These are phyloP conservation scores for Syzygium malaccense DNA, from an alignment of 441 rosid species.

Conservation along the genomic window DNA sequence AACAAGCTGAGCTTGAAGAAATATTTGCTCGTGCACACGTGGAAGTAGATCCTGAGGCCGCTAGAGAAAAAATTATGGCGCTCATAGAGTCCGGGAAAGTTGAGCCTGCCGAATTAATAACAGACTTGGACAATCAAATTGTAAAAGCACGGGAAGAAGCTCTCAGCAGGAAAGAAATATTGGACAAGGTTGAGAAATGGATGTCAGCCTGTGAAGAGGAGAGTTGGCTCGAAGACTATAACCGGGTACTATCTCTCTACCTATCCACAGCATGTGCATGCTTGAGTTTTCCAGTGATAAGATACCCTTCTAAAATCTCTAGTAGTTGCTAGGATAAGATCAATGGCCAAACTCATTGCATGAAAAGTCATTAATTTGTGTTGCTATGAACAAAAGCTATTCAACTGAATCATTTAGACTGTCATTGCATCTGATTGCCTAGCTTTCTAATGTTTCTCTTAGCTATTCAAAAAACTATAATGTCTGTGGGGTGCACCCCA, in stretches of 20 bases:
- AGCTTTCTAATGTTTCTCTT: background rate
- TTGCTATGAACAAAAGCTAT: background rate
- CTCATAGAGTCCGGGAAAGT: constrained; percentile 76
- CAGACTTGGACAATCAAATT: constrained; percentile 91
- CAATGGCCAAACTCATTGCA: background rate
- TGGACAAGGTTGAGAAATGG: constrained; percentile 99
- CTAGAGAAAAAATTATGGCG: constrained; percentile 82
- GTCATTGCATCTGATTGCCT: background rate
- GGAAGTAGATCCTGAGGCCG: constrained; percentile 74
- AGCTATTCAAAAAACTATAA: background rate
- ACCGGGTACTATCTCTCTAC: constrained; percentile 41
- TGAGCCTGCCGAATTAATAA: constrained; percentile 82
- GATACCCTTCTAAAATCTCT: background rate
- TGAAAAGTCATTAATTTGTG: background rate
- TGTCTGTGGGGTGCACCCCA: background rate
- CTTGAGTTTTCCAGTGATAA: background rate
- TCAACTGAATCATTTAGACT: background rate
- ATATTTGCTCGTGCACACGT: constrained; percentile 75
- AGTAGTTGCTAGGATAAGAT: background rate
- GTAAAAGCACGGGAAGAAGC: constrained; percentile 87
- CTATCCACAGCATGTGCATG: background rate
- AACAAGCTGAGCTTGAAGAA: constrained; percentile 89
- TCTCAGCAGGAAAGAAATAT: constrained; percentile 85
- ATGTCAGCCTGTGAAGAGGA: constrained; percentile 99
- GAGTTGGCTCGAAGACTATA: constrained; percentile 98